phyloP scores from a whole-genome alignment of 2,329 filamentous ascomycete genomes.

The Phialophora macrospora region DNA sequence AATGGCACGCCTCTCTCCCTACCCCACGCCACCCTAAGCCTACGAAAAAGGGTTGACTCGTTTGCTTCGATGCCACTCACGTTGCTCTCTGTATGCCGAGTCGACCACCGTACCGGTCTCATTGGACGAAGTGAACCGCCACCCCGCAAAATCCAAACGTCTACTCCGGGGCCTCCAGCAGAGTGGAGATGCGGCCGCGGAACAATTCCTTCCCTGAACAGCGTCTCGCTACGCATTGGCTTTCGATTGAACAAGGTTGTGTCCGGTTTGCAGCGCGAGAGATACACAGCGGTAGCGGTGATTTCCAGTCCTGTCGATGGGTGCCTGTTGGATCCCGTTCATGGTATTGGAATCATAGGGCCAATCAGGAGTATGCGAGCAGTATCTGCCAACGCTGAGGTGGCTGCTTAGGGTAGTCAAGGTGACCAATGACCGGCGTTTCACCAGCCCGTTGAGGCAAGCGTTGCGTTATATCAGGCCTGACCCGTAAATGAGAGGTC shows the following conservation, averaged over 20 bases:
- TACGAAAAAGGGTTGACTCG: not conserved
- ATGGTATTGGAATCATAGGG: not conserved
- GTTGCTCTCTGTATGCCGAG: not conserved
- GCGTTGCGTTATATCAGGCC: conserved; percentile 2
- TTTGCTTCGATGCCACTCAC: not conserved
- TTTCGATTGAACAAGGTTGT: not conserved
- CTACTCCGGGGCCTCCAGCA: not conserved
- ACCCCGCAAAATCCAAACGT: not conserved
- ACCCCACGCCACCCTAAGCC: conserved; percentile 2
- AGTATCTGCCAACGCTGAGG: not conserved
- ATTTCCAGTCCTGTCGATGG: not conserved
- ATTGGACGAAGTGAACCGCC: not conserved
- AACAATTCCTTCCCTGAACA: not conserved
- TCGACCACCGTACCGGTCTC: not conserved
- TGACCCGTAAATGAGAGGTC: not conserved
- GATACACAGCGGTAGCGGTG: not conserved
- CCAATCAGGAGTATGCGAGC: not conserved
- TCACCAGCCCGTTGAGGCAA: not conserved
- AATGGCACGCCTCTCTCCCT: not conserved
- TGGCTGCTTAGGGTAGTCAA: conserved; percentile 7
- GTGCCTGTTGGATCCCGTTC: not conserved
- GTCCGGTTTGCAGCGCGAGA: not conserved
- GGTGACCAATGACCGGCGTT: not conserved
- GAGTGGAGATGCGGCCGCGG: not conserved
- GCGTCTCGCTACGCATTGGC: not conserved